Conservation (phyloP, 75 land plant genomes). For the Cunninghamia lanceolata region DNA sequence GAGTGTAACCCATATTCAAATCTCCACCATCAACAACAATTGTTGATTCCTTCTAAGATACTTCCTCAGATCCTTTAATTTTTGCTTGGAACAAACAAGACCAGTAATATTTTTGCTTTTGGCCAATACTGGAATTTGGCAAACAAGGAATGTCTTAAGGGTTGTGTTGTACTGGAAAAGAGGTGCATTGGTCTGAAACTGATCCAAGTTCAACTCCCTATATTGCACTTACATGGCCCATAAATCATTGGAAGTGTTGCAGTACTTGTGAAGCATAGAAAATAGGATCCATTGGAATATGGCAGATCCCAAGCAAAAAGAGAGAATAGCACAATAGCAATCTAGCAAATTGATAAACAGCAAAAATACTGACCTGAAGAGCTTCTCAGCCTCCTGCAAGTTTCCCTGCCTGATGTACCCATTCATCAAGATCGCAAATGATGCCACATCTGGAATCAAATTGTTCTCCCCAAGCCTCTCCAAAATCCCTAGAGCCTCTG, state of each 20-base stretch:
- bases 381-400: not conserved
- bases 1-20: too few species aligned
- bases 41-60: too few species aligned
- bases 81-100: too few species aligned
- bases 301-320: not conserved
- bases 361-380: not conserved
- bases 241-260: not conserved
- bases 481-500: conserved; percentile 30
- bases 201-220: too few species aligned
- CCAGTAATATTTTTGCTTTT: too few species aligned
- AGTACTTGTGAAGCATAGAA: not conserved
- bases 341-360: not conserved
- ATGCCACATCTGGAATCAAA: conserved; percentile 29
- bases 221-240: too few species aligned
- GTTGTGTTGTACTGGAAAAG: too few species aligned
- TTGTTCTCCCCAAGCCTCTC: conserved; percentile 44
- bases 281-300: not conserved
- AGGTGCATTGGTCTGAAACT: too few species aligned
- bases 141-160: too few species aligned
- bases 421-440: conserved; percentile 38
- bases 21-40: too few species aligned
- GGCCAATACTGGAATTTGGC: too few species aligned
- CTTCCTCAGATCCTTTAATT: too few species aligned
- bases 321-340: not conserved
- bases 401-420: conserved; percentile 21